Base-by-base conservation (phyloP, 495 filamentous ascomycete genomes). In the Talaromyces liani region DNA sequence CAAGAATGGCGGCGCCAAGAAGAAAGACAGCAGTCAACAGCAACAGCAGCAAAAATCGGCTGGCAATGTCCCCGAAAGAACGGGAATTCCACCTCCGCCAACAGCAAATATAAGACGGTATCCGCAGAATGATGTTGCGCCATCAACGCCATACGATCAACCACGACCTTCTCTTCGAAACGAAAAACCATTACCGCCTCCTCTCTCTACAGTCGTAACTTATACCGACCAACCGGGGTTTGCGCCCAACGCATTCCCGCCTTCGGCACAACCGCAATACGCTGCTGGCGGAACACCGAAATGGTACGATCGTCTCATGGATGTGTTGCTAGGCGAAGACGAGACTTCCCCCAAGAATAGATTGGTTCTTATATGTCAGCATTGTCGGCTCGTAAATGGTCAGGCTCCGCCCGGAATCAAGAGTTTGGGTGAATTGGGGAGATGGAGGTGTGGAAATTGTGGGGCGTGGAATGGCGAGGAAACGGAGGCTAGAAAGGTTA, bases 241-340 rank as follows among this genome's bases (percentile, higher is more conserved):
- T 63, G 85, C 86, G 0, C 85, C 86, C 0, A 88, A 88, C 62
- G 84, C 84, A 59, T 84, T 84, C 73, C 72, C 73, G 3, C 83
- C 70, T 68, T 71, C 70, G 14, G 75, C 72, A 3, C 75, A 77
- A 70, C 34, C 45, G 56, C 56, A 58, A 22, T 33, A 31, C n/a
- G 16, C 27, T 9, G 4, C 27, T 9, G 56, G 56, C 5, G 31
- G 56, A n/a, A 22, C 83, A 83, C 77, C 86, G 39, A 84, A 87
- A 64, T 98, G 95, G 95, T 98, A 97, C 72, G 94, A 98, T 69
- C 86, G 94, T 51, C 84, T 98, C 34, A 74, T 98, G 45, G 94
- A 98, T 70, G 86, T 96, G 5, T 82, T 99, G 33, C 80, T 99
- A 0, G 94, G 94, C 24, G 94, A 99, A 73, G 94, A 99, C 67